A percentile compares a stretch with the other conserved stretches of the same genome.
phyloP scores from a whole-genome alignment of 495 filamentous ascomycete genomes.

The Penicillium tannophilum region DNA sequence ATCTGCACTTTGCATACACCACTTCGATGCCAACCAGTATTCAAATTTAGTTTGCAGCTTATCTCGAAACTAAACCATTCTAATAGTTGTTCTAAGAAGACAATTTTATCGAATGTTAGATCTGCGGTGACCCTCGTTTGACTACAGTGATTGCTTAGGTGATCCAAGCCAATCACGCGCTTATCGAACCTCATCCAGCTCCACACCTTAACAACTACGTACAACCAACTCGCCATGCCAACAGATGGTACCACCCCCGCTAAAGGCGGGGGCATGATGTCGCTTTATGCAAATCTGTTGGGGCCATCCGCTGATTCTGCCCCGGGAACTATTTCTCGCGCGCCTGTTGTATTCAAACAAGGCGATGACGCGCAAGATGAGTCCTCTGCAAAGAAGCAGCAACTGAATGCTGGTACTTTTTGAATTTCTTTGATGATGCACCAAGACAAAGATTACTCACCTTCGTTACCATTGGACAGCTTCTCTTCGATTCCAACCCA shows the following conservation, averaged over 20 bases:
- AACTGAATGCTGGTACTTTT: conserved; percentile 71
- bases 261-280: conserved; percentile 46
- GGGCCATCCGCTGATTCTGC: conserved; percentile 52
- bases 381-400: conserved; percentile 66
- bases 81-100: neutral
- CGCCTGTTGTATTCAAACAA: conserved; percentile 77
- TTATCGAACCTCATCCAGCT: conserved; percentile 11
- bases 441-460: conserved; percentile 51
- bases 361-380: conserved; percentile 54
- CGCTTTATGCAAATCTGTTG: conserved; percentile 67
- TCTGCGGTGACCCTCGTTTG: neutral
- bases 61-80: neutral
- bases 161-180: conserved; percentile 5
- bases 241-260: conserved; percentile 33
- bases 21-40: neutral
- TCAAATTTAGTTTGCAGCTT: neutral
- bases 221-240: conserved; percentile 30
- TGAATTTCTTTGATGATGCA: conserved; percentile 23
- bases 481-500: conserved; percentile 87
- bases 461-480: conserved; percentile 48
- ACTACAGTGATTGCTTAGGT: neutral
- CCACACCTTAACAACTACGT: conserved; percentile 1
- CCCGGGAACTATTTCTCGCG: conserved; percentile 69
- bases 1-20: too few species aligned
- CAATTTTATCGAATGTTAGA: neutral